phyloP scores from a whole-genome alignment of 345 rosid species.

The Euphorbia tirucalli region DNA sequence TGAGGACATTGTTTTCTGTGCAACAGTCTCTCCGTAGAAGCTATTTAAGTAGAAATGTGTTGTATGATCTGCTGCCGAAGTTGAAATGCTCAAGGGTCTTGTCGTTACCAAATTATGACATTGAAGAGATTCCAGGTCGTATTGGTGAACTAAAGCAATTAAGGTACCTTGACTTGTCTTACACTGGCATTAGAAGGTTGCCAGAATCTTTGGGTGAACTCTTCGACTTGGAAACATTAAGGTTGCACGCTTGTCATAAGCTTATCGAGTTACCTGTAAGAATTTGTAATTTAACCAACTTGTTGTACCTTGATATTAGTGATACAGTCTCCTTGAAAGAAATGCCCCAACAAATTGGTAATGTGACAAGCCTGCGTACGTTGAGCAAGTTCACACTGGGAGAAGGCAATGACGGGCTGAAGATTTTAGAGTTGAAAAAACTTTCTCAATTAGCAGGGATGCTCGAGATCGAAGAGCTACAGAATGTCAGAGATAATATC shows the following conservation, averaged over 20 bases:
- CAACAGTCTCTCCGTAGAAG: neutral
- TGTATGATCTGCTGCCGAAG: conserved; percentile 1
- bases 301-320: neutral
- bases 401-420: too few relatives aligned
- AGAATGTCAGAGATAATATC: too few relatives aligned
- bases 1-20: neutral
- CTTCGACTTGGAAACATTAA: neutral
- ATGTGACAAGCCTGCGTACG: neutral
- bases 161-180: conserved; percentile 9
- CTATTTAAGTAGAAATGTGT: neutral
- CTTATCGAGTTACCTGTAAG: neutral
- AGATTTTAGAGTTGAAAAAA: too few relatives aligned
- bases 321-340: neutral
- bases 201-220: conserved; percentile 5
- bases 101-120: neutral
- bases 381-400: too few relatives aligned
- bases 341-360: neutral
- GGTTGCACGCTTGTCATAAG: neutral
- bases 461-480: too few relatives aligned
- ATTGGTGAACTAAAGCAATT: neutral
- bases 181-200: neutral
- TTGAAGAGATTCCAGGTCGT: neutral
- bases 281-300: neutral
- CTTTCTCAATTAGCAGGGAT: too few relatives aligned
- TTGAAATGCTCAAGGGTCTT: conserved; percentile 5